These are phyloP conservation scores for Cercospora beticola DNA, from an alignment of 2,329 filamentous ascomycete genomes.

Conservation along the genomic window DNA sequence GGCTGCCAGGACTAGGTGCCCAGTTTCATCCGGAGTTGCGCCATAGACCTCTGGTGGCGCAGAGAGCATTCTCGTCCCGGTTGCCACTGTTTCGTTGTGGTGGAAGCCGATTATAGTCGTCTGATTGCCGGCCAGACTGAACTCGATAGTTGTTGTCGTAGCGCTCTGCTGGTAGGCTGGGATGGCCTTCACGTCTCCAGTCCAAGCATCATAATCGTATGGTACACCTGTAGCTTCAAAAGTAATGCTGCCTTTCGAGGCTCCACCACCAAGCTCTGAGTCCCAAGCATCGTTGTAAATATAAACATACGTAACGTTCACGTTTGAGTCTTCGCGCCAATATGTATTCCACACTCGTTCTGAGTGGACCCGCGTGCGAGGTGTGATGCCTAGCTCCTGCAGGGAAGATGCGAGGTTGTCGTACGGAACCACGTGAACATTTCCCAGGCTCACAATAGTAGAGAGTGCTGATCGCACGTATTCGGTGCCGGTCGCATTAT, in stretches of 20 bases:
- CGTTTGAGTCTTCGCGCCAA: slow-evolving; percentile 37
- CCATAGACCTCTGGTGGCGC: slow-evolving; percentile 15
- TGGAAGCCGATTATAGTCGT: slow-evolving; percentile 43
- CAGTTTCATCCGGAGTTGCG: neutral
- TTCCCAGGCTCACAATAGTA: slow-evolving; percentile 31
- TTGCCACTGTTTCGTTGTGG: slow-evolving; percentile 16
- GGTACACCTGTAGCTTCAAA: slow-evolving; percentile 39
- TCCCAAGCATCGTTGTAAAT: slow-evolving; percentile 44
- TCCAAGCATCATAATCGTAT: slow-evolving; percentile 47
- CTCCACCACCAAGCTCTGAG: slow-evolving; percentile 22
- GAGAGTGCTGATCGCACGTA: slow-evolving; percentile 30
- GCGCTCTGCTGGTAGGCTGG: slow-evolving; percentile 36
- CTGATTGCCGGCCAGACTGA: slow-evolving; percentile 44
- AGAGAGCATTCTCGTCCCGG: neutral
- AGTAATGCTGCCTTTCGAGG: slow-evolving; percentile 30
- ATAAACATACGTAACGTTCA: slow-evolving; percentile 40
- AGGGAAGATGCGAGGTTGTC: slow-evolving; percentile 39
- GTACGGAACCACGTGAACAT: slow-evolving; percentile 40
- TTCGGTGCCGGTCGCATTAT: slow-evolving; percentile 13
- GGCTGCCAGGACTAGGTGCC: slow-evolving; percentile 5
- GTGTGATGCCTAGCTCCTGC: slow-evolving; percentile 35
- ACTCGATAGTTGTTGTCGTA: slow-evolving; percentile 36
- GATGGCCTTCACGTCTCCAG: slow-evolving; percentile 40
- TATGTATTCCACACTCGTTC: slow-evolving; percentile 40
- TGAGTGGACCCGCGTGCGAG: slow-evolving; percentile 32